Evolutionary conservation across 345 rosid species (phyloP).

Genomic region (Aquilaria yunnanensis): DNA sequence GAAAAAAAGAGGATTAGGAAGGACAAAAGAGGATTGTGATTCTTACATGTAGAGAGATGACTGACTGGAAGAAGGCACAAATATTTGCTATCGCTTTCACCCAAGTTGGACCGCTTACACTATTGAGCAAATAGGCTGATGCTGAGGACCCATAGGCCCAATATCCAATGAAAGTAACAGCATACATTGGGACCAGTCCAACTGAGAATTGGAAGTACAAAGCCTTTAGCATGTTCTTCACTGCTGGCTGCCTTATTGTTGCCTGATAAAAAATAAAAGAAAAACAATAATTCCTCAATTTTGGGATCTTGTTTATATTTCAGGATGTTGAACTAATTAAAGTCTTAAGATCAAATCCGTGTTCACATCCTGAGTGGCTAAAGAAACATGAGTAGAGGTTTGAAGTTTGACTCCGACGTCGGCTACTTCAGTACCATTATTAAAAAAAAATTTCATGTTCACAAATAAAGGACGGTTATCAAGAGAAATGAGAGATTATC

Average conservation of each 20-base stretch:
- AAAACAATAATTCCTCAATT: constrained; percentile 38
- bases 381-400: too few species aligned
- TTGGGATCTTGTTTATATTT: constrained; percentile 25
- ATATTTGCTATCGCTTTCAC: constrained; percentile 69
- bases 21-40: too few species aligned
- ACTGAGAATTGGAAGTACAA: constrained; percentile 74
- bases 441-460: too few species aligned
- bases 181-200: constrained; percentile 71
- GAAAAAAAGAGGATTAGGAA: neutral
- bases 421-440: too few species aligned
- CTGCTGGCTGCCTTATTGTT: constrained; percentile 75
- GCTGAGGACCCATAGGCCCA: constrained; percentile 94
- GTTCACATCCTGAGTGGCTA: too few species aligned
- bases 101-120: constrained; percentile 78
- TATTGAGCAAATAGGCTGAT: constrained; percentile 62
- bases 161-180: constrained; percentile 66
- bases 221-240: constrained; percentile 79
- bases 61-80: constrained; percentile 74
- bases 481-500: too few species aligned
- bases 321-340: too few species aligned
- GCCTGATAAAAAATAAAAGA: constrained; percentile 34
- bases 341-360: too few species aligned
- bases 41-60: constrained; percentile 64
- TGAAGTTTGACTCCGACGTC: too few species aligned
- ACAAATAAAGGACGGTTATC: too few species aligned